Conservation (phyloP, 495 filamentous ascomycete species). For the Aspergillus saccharolyticus region DNA sequence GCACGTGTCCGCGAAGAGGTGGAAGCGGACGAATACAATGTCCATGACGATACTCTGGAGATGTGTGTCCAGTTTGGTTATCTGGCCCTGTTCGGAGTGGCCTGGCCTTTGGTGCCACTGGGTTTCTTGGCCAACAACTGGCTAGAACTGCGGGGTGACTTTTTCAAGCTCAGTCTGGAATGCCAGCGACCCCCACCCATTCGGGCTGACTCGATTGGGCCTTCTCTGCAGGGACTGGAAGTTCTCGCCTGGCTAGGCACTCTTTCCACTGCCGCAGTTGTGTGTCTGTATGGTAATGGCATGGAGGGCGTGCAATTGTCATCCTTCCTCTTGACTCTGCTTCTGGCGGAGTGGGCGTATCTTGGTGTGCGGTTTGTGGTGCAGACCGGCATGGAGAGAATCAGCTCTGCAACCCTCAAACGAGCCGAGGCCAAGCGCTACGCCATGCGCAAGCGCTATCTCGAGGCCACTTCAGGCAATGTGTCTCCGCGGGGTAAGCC, state of each 20-base stretch:
- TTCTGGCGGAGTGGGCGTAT: constrained; percentile 81
- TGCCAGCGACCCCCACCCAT: constrained; percentile 85
- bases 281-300: constrained; percentile 74
- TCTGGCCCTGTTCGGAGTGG: constrained; percentile 79
- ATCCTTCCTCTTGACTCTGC: constrained; percentile 70
- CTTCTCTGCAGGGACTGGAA: constrained; percentile 79
- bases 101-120: constrained; percentile 84
- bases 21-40: constrained; percentile 77
- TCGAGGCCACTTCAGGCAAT: constrained; percentile 37
- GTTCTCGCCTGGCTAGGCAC: constrained; percentile 88
- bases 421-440: constrained; percentile 71
- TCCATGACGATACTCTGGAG: constrained; percentile 47
- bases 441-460: constrained; percentile 60
- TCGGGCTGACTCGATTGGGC: constrained; percentile 87
- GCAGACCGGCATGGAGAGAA: constrained; percentile 59
- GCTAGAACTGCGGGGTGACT: constrained; percentile 87
- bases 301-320: constrained; percentile 60
- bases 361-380: constrained; percentile 64
- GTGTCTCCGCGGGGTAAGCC: constrained; percentile 20
- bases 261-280: constrained; percentile 74
- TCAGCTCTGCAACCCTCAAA: constrained; percentile 72
- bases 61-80: constrained; percentile 59
- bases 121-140: constrained; percentile 94
- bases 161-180: constrained; percentile 84
- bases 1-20: constrained; percentile 73